Base-by-base conservation (phyloP, 495 filamentous ascomycete genomes). In the Xylaria castorea region DNA sequence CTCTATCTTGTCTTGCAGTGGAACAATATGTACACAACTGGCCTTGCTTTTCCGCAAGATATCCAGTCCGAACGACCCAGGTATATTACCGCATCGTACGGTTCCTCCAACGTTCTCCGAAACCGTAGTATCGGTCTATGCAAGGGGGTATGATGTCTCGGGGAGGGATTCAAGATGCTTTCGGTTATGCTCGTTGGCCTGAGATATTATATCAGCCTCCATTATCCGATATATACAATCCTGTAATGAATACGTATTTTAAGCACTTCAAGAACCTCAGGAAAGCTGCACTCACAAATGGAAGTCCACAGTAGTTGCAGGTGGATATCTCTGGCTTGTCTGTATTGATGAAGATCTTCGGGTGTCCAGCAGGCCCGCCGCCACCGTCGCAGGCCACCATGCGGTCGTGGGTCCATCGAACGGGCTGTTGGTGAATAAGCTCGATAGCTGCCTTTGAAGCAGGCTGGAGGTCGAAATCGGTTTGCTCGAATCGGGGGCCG, bases 401-500 rank as follows among this genome's bases (percentile, higher is more conserved):
- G 63, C 89, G 85, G 73, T 92, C 88, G 81, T 97, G 91, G 63
- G 89, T 92, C 94, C 95, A 99, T 78, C 91, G 88, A 44, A 99
- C 96, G 9, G 94, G 96, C 82, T 98, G 92, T 83, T 92, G 91
- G 86, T 99, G 96, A 77, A 99, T 97, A 80, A 99, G 88, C 71
- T 97, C 93, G 73, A 98, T 98, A 63, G 96, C 96, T 22, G 96
- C 91, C 74, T 89, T 87, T 8, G 96, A 93, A 81, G 89, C 90
- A 22, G 96, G 96, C 94, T 99, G 96, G 76, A 89, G 84, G 77
- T 91, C 89, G 85, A 97, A 92, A 74, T 95, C 92, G 20, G 93
- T 98, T 88, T 98, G 95, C 87, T 99, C 96, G 77, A 99, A 99
- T 73, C 96, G 87, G 73, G 96, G 96, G 44, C 96, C 96, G 20